Evolutionary conservation across 306 rosid genomes (phyloP).

Genomic region (Cucurbita moschata): DNA sequence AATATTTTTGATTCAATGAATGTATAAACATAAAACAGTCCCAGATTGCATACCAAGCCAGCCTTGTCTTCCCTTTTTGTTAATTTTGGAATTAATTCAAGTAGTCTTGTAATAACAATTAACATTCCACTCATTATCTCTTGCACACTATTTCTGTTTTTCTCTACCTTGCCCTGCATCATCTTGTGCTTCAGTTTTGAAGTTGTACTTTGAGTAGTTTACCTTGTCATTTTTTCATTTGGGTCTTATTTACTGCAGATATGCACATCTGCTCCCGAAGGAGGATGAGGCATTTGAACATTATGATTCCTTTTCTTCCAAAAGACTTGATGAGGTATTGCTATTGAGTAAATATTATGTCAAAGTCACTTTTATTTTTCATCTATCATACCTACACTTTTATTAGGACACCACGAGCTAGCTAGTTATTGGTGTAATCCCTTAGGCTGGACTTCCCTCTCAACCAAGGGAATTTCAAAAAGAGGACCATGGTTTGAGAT

Average conservation of each 20-base stretch:
- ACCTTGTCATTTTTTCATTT: not conserved
- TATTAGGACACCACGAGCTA: not conserved
- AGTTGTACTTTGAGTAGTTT: not conserved
- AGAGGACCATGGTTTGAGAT: not conserved
- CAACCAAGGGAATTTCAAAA: not conserved
- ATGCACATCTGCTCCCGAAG: constrained; percentile 78
- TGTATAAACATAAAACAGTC: not conserved
- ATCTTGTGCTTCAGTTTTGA: not conserved
- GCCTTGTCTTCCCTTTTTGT: not conserved
- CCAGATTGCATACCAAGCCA: not conserved
- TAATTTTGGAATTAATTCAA: not conserved
- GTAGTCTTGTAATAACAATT: not conserved
- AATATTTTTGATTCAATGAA: not conserved
- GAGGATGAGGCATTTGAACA: constrained; percentile 86
- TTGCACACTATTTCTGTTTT: not conserved
- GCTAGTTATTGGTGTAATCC: not conserved
- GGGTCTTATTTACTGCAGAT: constrained; percentile 16
- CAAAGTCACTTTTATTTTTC: not conserved
- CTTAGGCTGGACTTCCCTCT: not conserved
- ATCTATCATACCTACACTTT: not conserved
- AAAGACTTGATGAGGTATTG: constrained; percentile 90
- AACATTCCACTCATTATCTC: not conserved
- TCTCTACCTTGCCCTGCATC: not conserved
- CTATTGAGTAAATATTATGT: not conserved
- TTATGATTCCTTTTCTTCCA: constrained; percentile 57